Evolutionary conservation across 2,329 filamentous ascomycete species (phyloP).

Genomic region (Pseudogymnoascus sp.): DNA sequence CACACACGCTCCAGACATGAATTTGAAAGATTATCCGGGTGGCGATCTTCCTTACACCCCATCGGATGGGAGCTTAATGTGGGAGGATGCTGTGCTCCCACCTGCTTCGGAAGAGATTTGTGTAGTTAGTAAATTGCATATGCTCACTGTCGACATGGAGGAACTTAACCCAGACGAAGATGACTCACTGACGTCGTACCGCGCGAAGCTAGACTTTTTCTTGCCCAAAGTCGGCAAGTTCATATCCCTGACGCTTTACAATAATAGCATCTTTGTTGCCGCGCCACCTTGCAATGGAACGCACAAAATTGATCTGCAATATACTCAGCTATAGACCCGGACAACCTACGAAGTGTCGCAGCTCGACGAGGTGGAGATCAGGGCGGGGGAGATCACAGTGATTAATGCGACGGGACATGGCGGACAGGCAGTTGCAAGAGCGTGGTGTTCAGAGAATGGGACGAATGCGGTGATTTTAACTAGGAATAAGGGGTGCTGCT

Average conservation of each 20-base stretch:
- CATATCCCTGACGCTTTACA: background rate
- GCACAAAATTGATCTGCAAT: background rate
- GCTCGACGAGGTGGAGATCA: background rate
- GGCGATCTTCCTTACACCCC: background rate
- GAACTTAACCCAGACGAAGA: background rate
- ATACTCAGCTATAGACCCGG: background rate
- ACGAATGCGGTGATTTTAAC: background rate
- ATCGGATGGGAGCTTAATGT: background rate
- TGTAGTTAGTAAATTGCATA: background rate
- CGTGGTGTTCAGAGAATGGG: background rate
- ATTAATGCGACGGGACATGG: background rate
- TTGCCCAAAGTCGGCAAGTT: background rate
- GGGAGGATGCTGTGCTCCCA: background rate
- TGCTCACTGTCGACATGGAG: background rate
- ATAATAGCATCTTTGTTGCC: background rate
- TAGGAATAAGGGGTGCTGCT: background rate
- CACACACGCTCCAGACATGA: background rate
- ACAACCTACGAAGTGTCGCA: background rate
- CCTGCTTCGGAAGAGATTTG: background rate
- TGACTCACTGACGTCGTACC: background rate
- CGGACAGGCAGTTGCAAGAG: background rate
- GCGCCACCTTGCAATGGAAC: background rate
- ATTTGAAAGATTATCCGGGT: background rate
- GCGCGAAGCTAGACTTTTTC: background rate
- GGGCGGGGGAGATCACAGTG: background rate